Percentiles rank a stretch among this genome's conserved stretches.
Conservation (phyloP, 371 early-diverging fungal genomes). For the Antonospora locustae region DNA sequence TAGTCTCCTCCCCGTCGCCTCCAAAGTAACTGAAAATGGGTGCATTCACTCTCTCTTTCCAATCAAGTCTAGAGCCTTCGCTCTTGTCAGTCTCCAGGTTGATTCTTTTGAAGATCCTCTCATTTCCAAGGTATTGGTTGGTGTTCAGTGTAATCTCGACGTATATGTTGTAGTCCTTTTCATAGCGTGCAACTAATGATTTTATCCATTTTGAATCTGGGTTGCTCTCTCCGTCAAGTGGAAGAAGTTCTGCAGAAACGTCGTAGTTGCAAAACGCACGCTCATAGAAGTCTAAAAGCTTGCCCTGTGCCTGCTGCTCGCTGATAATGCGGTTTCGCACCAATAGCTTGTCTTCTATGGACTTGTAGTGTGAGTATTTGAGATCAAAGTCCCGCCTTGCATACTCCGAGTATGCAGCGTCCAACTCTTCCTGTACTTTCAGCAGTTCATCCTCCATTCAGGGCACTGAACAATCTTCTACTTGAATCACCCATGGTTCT, state of each 20-base stretch:
- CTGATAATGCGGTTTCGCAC: slow-evolving; percentile 11
- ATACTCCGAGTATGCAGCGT: slow-evolving; percentile 19
- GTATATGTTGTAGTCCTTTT: slow-evolving; percentile 25
- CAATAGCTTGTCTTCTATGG: slow-evolving; percentile 9
- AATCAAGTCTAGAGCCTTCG: slow-evolving; percentile 24
- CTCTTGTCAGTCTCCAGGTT: slow-evolving; percentile 10
- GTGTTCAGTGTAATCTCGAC: slow-evolving; percentile 29
- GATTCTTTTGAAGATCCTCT: slow-evolving; percentile 31
- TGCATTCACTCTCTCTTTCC: slow-evolving; percentile 26
- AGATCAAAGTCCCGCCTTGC: slow-evolving; percentile 31
- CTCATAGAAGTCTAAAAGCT: slow-evolving; percentile 1
- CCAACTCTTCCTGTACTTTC: slow-evolving; percentile 33
- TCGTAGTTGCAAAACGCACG: slow-evolving; percentile 12
- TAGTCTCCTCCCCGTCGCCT: slow-evolving; percentile 16
- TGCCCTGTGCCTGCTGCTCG: background rate
- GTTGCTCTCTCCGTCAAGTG: background rate
- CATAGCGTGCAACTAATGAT: slow-evolving; percentile 36
- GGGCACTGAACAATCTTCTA: too few relatives aligned
- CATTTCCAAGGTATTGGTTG: slow-evolving; percentile 43
- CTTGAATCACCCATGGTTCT: too few relatives aligned
- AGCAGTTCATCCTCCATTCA: background rate
- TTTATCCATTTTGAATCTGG: slow-evolving; percentile 24
- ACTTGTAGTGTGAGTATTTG: slow-evolving; percentile 19
- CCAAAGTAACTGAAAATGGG: slow-evolving; percentile 38
- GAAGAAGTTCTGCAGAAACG: slow-evolving; percentile 4